A percentile compares a stretch with the other conserved stretches of the same genome.
Conservation (phyloP, 2,329 filamentous ascomycete species). For the Tolypocladium nubicola region DNA sequence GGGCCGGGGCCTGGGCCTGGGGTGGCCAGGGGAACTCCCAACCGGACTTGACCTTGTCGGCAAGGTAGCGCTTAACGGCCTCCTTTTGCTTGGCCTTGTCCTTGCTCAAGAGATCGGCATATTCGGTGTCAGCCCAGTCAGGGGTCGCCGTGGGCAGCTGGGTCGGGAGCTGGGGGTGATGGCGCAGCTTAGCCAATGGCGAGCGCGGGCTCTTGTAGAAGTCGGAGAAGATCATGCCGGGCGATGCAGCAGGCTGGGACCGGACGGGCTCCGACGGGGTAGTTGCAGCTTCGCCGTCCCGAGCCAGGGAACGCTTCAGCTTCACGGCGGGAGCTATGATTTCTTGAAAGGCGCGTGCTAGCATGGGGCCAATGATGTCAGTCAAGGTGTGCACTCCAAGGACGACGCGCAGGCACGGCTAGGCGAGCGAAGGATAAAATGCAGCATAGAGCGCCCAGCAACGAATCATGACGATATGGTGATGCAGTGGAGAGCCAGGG, state of each 20-base stretch:
- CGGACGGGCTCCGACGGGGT: not conserved
- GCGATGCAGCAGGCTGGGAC: not conserved
- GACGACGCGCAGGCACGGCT: not conserved
- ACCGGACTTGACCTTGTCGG: slow-evolving; percentile 43
- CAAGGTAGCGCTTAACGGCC: slow-evolving; percentile 46
- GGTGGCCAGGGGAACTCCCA: slow-evolving; percentile 51
- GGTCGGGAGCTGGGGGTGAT: slow-evolving; percentile 18
- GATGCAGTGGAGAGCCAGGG: not conserved
- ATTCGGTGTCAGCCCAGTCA: slow-evolving; percentile 36
- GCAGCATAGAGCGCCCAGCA: not conserved
- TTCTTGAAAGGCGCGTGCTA: not conserved
- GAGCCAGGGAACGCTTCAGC: not conserved
- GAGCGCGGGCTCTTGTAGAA: slow-evolving; percentile 46
- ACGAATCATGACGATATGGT: not conserved
- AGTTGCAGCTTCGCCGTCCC: not conserved
- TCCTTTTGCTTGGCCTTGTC: slow-evolving; percentile 55
- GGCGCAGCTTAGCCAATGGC: slow-evolving; percentile 40
- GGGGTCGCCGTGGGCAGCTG: slow-evolving; percentile 16
- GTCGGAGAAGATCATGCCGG: slow-evolving; percentile 46
- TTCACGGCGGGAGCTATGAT: not conserved
- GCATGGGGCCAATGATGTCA: not conserved
- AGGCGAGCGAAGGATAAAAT: not conserved
- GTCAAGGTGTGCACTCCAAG: not conserved
- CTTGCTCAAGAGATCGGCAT: slow-evolving; percentile 49
- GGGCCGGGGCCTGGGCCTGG: slow-evolving; percentile 2